Evolutionary conservation across 257 asterid genomes (phyloP).

Genomic region (Cruciata laevipes): DNA sequence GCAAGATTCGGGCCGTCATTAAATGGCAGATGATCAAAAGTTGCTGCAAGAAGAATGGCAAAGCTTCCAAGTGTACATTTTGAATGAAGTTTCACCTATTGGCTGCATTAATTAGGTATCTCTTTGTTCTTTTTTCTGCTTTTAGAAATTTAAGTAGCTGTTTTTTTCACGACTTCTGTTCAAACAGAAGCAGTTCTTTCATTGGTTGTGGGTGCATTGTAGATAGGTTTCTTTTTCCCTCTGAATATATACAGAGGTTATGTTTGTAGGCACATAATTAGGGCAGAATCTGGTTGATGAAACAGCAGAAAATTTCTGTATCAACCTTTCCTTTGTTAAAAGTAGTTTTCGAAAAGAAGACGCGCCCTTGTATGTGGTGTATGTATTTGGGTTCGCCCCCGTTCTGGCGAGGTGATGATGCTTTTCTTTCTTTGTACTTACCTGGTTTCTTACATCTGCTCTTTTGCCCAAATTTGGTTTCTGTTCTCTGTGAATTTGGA

Average conservation of each 20-base stretch:
- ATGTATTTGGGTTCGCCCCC: conserved; percentile 14
- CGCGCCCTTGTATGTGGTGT: not conserved
- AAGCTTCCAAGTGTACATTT: conserved; percentile 17
- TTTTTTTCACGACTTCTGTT: not conserved
- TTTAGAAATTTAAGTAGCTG: conserved; percentile 2
- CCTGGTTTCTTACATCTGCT: not conserved
- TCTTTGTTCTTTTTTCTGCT: not conserved
- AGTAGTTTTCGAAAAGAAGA: not conserved
- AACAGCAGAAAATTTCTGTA: conserved; percentile 1
- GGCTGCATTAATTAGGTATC: not conserved
- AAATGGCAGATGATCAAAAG: conserved; percentile 64
- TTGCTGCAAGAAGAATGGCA: conserved; percentile 42
- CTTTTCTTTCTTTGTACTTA: not conserved
- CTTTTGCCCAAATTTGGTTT: not conserved
- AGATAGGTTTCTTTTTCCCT: not conserved
- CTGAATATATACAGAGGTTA: not conserved
- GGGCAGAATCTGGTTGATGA: conserved; percentile 8
- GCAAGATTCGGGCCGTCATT: conserved; percentile 68
- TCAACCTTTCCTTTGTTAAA: not conserved
- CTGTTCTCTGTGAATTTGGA: not conserved
- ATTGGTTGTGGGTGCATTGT: conserved; percentile 1
- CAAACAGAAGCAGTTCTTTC: conserved; percentile 1
- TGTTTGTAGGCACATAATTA: not conserved
- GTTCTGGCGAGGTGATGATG: conserved; percentile 11
- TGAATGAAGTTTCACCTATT: not conserved